These are phyloP conservation scores for Penicillium olsonii DNA, from an alignment of 2,329 filamentous ascomycete genomes.

Conservation along the genomic window DNA sequence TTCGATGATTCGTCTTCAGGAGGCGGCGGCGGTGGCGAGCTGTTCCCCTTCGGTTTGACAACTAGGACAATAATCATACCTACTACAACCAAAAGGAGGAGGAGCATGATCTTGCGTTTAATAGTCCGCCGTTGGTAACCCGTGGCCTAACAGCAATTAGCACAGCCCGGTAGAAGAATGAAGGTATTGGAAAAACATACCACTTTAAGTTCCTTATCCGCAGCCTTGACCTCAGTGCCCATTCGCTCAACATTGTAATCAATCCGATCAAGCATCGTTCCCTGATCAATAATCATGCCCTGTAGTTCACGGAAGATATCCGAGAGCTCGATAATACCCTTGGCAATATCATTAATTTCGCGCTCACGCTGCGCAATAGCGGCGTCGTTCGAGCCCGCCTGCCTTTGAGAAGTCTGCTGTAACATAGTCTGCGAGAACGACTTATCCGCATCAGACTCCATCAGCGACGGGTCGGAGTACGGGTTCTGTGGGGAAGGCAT, in stretches of 20 bases:
- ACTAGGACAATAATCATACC: slow-evolving; percentile 83
- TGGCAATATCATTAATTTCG: slow-evolving; percentile 96
- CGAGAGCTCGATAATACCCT: slow-evolving; percentile 94
- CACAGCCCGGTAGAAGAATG: background rate
- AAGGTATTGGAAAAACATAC: slow-evolving; percentile 41
- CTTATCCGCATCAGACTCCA: slow-evolving; percentile 91
- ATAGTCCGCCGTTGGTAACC: slow-evolving; percentile 85
- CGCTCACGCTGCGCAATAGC: slow-evolving; percentile 88
- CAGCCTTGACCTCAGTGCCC: slow-evolving; percentile 87
- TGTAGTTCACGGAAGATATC: slow-evolving; percentile 97
- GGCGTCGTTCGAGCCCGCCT: slow-evolving; percentile 67
- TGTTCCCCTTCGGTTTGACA: slow-evolving; percentile 69
- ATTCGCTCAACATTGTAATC: slow-evolving; percentile 98
- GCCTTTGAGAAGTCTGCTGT: slow-evolving; percentile 69
- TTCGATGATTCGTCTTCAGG: slow-evolving; percentile 27
- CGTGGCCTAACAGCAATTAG: slow-evolving; percentile 55
- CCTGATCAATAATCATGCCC: slow-evolving; percentile 90
- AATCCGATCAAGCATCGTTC: slow-evolving; percentile 87
- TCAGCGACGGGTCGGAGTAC: slow-evolving; percentile 81
- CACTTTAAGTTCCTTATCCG: slow-evolving; percentile 87
- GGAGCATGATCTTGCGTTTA: slow-evolving; percentile 88
- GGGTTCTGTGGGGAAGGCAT: slow-evolving; percentile 58
- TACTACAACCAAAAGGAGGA: slow-evolving; percentile 80
- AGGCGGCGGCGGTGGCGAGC: slow-evolving; percentile 23
- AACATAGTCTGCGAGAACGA: slow-evolving; percentile 88